phyloP scores from a whole-genome alignment of 148 eudicot species.

The Vaccinium darrowii region DNA sequence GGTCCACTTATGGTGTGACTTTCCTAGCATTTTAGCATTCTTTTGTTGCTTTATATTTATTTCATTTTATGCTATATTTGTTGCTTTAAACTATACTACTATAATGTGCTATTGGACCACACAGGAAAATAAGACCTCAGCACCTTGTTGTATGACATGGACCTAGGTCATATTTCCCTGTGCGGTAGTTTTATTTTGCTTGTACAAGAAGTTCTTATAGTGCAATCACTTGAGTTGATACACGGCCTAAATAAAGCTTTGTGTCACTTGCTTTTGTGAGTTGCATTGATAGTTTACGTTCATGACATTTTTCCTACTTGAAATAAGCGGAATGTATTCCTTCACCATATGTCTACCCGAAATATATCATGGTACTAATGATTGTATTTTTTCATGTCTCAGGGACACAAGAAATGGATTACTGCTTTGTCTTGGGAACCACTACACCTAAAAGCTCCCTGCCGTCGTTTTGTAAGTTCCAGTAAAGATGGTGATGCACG shows the following conservation, averaged over 20 bases:
- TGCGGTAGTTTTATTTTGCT: not conserved
- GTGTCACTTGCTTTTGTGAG: not conserved
- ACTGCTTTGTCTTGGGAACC: slow-evolving; percentile 99
- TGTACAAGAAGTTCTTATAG: not conserved
- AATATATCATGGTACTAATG: not conserved
- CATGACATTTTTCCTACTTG: not conserved
- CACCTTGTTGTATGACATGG: not conserved
- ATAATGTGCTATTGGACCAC: not conserved
- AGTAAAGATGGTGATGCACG: slow-evolving; percentile 99
- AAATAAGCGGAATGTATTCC: not conserved
- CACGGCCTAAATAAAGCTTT: not conserved
- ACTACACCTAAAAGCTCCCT: slow-evolving; percentile 80
- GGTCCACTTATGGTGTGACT: slow-evolving; percentile 53
- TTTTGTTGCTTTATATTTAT: not conserved
- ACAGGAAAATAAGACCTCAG: not conserved
- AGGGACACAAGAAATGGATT: slow-evolving; percentile 99
- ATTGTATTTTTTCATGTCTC: slow-evolving; percentile 25
- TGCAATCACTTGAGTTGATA: not conserved
- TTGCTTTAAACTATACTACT: not conserved
- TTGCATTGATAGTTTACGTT: not conserved
- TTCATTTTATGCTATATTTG: not conserved
- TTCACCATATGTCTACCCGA: not conserved
- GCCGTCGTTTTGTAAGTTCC: slow-evolving; percentile 89
- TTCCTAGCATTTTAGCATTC: not conserved
- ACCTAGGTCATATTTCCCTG: not conserved